A percentile compares a stretch with the other conserved stretches of the same genome.
phyloP scores from a whole-genome alignment of 768 basidiomycete species.

The Pleurotus tuoliensis region DNA sequence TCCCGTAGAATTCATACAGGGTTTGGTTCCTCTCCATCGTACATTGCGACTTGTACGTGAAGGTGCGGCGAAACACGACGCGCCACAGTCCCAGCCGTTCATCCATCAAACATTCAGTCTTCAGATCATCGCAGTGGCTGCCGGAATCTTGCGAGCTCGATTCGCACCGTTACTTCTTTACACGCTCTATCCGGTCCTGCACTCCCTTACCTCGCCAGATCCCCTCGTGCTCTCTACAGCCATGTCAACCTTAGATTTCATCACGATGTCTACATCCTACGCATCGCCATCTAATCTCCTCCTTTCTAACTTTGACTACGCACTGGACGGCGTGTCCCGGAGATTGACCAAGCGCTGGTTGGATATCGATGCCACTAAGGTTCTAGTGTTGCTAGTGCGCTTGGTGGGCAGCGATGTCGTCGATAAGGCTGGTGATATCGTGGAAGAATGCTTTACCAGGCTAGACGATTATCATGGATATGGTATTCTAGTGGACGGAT shows the following conservation, averaged over 20 bases:
- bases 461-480: slow-evolving; percentile 97
- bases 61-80: slow-evolving; percentile 18
- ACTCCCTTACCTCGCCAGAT: slow-evolving; percentile 73
- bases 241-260: slow-evolving; percentile 62
- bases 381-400: slow-evolving; percentile 79
- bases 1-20: slow-evolving; percentile 60
- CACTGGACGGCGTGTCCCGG: slow-evolving; percentile 85
- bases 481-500: slow-evolving; percentile 75
- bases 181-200: slow-evolving; percentile 80
- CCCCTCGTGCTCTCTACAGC: slow-evolving; percentile 74
- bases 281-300: slow-evolving; percentile 88
- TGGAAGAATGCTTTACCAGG: slow-evolving; percentile 96
- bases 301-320: slow-evolving; percentile 94
- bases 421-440: slow-evolving; percentile 86
- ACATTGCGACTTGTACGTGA: slow-evolving; percentile 46
- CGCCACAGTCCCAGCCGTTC: slow-evolving; percentile 42
- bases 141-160: slow-evolving; percentile 67
- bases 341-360: slow-evolving; percentile 77
- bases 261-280: slow-evolving; percentile 76
- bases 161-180: slow-evolving; percentile 76
- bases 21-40: slow-evolving; percentile 59
- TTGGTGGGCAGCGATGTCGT: slow-evolving; percentile 87
- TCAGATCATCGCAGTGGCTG: slow-evolving; percentile 66
- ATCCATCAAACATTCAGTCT: slow-evolving; percentile 72
- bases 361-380: slow-evolving; percentile 85